Conservation (phyloP, 2,329 filamentous ascomycete species). For the Pseudogymnoascus sp. region DNA sequence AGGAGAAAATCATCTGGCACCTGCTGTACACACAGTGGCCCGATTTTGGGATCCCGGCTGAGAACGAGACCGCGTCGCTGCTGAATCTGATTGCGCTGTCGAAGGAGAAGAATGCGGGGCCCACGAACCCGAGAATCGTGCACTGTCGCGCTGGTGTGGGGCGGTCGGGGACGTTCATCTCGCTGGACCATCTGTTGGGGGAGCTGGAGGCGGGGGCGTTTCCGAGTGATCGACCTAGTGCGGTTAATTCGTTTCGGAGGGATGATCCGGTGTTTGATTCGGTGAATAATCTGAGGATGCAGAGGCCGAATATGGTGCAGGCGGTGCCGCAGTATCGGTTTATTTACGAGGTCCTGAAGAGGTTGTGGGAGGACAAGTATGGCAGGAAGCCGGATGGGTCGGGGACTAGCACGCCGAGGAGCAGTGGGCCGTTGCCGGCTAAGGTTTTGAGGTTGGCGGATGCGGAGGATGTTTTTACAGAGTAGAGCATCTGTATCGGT, state of each 20-base stretch:
- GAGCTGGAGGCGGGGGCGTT: conserved; percentile 73
- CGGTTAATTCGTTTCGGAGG: conserved; percentile 25
- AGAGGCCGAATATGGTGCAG: conserved; percentile 94
- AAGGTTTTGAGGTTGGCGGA: not conserved
- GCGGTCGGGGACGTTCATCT: conserved; percentile 90
- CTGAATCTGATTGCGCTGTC: conserved; percentile 64
- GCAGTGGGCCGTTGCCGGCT: not conserved
- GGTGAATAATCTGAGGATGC: conserved; percentile 74
- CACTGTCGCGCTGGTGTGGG: conserved; percentile 92
- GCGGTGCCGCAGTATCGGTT: conserved; percentile 77
- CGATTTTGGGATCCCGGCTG: conserved; percentile 75
- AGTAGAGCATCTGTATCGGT: not conserved
- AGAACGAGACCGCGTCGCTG: conserved; percentile 60
- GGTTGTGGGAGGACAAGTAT: conserved; percentile 64
- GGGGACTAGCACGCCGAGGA: not conserved
- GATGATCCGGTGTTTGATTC: conserved; percentile 68
- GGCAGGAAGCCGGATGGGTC: not conserved
- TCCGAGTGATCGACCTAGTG: conserved; percentile 26
- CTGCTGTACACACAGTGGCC: conserved; percentile 84
- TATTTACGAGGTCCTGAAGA: conserved; percentile 77
- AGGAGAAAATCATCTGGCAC: conserved; percentile 69
- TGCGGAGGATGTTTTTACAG: conserved; percentile 2
- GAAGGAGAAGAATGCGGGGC: conserved; percentile 46
- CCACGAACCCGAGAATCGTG: conserved; percentile 68
- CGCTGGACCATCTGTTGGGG: conserved; percentile 81